These are phyloP conservation scores for Endocarpon pusillum DNA, from an alignment of 495 filamentous ascomycete genomes.

Conservation along the genomic window DNA sequence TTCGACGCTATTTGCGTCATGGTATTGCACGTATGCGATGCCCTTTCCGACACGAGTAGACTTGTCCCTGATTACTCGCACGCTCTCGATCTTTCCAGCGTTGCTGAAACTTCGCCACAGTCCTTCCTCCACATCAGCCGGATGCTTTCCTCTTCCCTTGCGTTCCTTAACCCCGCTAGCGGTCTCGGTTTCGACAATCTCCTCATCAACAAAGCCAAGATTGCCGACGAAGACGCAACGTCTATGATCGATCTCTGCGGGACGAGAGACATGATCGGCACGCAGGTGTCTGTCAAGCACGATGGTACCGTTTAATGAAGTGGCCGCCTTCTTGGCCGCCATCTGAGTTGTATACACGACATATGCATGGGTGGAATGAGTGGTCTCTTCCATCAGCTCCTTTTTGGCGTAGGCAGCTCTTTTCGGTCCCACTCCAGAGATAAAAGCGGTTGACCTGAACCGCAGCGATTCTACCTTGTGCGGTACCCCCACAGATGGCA, in stretches of 20 bases:
- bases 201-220: conserved; percentile 83
- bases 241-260: conserved; percentile 59
- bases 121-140: conserved; percentile 85
- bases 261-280: conserved; percentile 81
- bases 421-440: conserved; percentile 53
- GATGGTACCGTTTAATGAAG: conserved; percentile 63
- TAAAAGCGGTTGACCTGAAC: conserved; percentile 82
- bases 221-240: conserved; percentile 96
- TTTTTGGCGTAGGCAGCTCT: conserved; percentile 76
- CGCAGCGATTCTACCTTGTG: conserved; percentile 78
- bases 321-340: conserved; percentile 59
- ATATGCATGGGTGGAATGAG: conserved; percentile 89
- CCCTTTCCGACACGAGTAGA: conserved; percentile 90
- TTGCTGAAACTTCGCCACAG: conserved; percentile 72
- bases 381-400: conserved; percentile 69
- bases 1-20: conserved; percentile 77
- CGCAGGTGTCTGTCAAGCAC: conserved; percentile 79
- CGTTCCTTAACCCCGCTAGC: conserved; percentile 13
- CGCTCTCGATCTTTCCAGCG: conserved; percentile 69
- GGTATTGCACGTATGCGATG: conserved; percentile 94
- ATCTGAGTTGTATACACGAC: conserved; percentile 60
- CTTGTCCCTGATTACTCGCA: conserved; percentile 79
- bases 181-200: conserved; percentile 34
- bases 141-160: conserved; percentile 48
- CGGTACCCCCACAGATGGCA: conserved; percentile 24